Conservation (phyloP, 1,139 yeast species). For the Arxiozyma heterogenica region DNA sequence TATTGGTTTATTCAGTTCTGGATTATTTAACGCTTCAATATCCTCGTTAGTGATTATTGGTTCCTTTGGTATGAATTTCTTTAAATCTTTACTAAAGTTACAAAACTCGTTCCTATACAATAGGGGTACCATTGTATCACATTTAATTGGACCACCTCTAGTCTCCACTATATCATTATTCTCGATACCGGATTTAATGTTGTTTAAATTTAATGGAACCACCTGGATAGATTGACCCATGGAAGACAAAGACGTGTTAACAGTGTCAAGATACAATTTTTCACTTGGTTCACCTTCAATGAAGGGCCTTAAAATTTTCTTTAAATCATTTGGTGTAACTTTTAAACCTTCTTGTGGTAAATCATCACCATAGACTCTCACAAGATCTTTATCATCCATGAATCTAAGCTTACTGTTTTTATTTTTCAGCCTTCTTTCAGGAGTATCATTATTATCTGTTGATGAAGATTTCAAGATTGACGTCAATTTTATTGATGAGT, state of each 20-base stretch:
- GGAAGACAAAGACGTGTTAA: background rate
- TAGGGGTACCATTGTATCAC: slow-evolving; percentile 19
- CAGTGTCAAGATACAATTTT: slow-evolving; percentile 13
- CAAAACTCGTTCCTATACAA: slow-evolving; percentile 21
- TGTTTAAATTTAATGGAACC: background rate
- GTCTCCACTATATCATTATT: slow-evolving; percentile 24
- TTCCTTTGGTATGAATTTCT: slow-evolving; percentile 21
- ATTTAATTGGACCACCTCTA: slow-evolving; percentile 25
- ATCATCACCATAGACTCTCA: slow-evolving; percentile 29
- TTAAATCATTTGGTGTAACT: slow-evolving; percentile 25
- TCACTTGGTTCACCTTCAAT: slow-evolving; percentile 30
- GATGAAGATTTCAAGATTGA: slow-evolving; percentile 19
- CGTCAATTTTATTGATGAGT: slow-evolving; percentile 4
- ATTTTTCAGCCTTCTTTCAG: background rate
- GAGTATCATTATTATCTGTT: slow-evolving; percentile 1
- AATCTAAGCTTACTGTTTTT: slow-evolving; percentile 17
- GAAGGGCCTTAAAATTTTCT: slow-evolving; percentile 28
- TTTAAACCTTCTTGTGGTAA: slow-evolving; percentile 24
- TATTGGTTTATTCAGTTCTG: slow-evolving; percentile 17
- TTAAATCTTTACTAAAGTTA: slow-evolving; percentile 22
- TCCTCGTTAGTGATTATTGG: slow-evolving; percentile 23
- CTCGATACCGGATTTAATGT: slow-evolving; percentile 4
- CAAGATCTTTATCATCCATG: slow-evolving; percentile 20
- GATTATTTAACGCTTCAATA: slow-evolving; percentile 3
- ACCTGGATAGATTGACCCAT: slow-evolving; percentile 5